Conservation (phyloP, 768 basidiomycete genomes). For the Tremella yokohamensis region DNA sequence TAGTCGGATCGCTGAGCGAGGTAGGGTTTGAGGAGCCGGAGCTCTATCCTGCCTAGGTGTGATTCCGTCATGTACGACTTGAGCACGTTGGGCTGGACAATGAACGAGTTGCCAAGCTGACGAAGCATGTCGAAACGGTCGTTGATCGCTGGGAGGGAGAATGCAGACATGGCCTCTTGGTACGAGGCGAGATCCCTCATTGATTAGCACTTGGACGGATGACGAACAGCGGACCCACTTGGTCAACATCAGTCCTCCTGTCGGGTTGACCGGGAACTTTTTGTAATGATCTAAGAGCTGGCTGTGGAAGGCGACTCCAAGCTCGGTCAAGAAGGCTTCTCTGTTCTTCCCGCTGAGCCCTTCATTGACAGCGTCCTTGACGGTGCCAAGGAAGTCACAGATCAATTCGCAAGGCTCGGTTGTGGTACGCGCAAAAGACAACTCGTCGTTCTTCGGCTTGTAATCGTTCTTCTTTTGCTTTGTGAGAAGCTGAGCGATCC, state of each 20-base stretch:
- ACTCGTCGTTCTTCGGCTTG: slow-evolving; percentile 91
- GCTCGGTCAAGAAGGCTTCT: slow-evolving; percentile 85
- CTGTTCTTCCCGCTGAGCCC: slow-evolving; percentile 87
- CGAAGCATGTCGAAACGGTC: slow-evolving; percentile 98
- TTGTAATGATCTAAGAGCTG: slow-evolving; percentile 88
- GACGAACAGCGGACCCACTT: slow-evolving; percentile 62
- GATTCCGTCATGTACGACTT: slow-evolving; percentile 93
- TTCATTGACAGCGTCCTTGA: slow-evolving; percentile 69
- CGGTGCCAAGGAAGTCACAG: slow-evolving; percentile 77
- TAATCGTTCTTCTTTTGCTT: slow-evolving; percentile 97
- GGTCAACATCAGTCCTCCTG: slow-evolving; percentile 95
- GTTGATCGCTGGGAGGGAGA: slow-evolving; percentile 73
- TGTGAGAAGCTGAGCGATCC: slow-evolving; percentile 69
- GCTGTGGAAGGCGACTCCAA: slow-evolving; percentile 91
- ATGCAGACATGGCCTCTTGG: slow-evolving; percentile 82
- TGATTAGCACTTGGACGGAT: neutral
- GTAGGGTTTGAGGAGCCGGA: slow-evolving; percentile 80
- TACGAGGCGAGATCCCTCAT: slow-evolving; percentile 89
- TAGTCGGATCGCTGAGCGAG: slow-evolving; percentile 87
- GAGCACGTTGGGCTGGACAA: slow-evolving; percentile 90
- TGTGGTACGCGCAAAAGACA: slow-evolving; percentile 88
- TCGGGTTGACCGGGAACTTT: slow-evolving; percentile 94
- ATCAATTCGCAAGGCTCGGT: slow-evolving; percentile 86
- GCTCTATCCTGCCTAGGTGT: slow-evolving; percentile 86
- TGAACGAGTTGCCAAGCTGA: slow-evolving; percentile 93